Evolutionary conservation across 805 yeast genomes (phyloP).

Genomic region (Ogataea trehalophila): DNA sequence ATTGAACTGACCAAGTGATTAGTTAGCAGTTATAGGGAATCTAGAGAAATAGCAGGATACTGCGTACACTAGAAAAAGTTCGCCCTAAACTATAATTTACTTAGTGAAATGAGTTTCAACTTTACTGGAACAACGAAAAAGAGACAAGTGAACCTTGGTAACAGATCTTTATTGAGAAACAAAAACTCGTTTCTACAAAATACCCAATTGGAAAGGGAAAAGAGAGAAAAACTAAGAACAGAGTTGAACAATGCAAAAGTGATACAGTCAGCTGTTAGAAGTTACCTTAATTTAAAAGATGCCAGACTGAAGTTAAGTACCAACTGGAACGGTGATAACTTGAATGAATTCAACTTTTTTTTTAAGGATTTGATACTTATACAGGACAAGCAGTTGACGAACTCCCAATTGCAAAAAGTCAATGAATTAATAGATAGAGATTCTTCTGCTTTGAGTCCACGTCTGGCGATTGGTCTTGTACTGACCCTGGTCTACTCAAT

Average conservation of each 20-base stretch:
- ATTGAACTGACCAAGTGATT: too few relatives aligned
- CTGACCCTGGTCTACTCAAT: too few relatives aligned
- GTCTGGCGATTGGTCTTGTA: neutral
- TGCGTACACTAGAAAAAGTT: neutral
- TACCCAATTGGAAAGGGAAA: slow-evolving; percentile 60
- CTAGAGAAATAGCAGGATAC: neutral
- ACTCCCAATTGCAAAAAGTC: slow-evolving; percentile 6
- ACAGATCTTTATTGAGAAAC: slow-evolving; percentile 26
- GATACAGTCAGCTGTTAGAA: slow-evolving; percentile 47
- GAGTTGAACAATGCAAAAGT: slow-evolving; percentile 43
- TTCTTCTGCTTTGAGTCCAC: neutral
- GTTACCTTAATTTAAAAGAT: slow-evolving; percentile 31
- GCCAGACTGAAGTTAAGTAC: slow-evolving; percentile 20
- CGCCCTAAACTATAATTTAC: neutral
- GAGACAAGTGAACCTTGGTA: slow-evolving; percentile 48
- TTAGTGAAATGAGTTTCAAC: slow-evolving; percentile 22
- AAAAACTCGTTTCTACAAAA: slow-evolving; percentile 48
- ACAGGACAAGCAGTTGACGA: slow-evolving; percentile 7
- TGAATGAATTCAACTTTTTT: slow-evolving; percentile 29
- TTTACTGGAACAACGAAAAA: slow-evolving; percentile 31
- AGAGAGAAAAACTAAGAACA: slow-evolving; percentile 52
- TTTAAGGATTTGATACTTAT: slow-evolving; percentile 13
- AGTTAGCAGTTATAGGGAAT: too few relatives aligned
- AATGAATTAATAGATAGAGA: neutral
- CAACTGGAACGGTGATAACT: slow-evolving; percentile 21